These are phyloP conservation scores for Conringia planisiliqua DNA, from an alignment of 345 rosid genomes.

Conservation along the genomic window DNA sequence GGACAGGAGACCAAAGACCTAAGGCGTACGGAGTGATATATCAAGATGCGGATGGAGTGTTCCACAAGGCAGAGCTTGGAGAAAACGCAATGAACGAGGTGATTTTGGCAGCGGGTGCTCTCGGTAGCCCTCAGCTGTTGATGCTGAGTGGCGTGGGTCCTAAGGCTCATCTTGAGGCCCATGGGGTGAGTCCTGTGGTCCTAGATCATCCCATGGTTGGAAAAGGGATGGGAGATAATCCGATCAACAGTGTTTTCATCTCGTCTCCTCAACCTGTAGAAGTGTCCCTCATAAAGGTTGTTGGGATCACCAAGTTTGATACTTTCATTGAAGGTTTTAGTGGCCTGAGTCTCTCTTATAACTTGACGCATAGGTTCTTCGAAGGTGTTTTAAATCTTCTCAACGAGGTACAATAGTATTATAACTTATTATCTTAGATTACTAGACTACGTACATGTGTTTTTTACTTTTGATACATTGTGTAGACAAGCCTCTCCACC, in stretches of 20 bases:
- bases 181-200: slow-evolving; percentile 38
- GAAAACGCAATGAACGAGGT: slow-evolving; percentile 44
- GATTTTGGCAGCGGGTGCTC: slow-evolving; percentile 64
- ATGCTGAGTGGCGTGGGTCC: slow-evolving; percentile 86
- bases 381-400: slow-evolving; percentile 6
- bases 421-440: background rate
- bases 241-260: slow-evolving; percentile 47
- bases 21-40: slow-evolving; percentile 57
- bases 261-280: slow-evolving; percentile 62
- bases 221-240: slow-evolving; percentile 74
- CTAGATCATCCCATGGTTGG: slow-evolving; percentile 66
- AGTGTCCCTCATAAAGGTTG: slow-evolving; percentile 48
- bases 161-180: slow-evolving; percentile 33
- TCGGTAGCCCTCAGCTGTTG: slow-evolving; percentile 76
- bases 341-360: slow-evolving; percentile 36
- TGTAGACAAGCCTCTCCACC: background rate
- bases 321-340: slow-evolving; percentile 52
- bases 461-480: background rate
- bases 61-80: slow-evolving; percentile 40
- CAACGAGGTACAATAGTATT: slow-evolving; percentile 30
- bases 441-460: background rate
- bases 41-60: slow-evolving; percentile 40
- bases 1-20: slow-evolving; percentile 29
- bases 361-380: slow-evolving; percentile 35
- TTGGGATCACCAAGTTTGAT: slow-evolving; percentile 52